A percentile compares a stretch with the other conserved stretches of the same genome.
Evolutionary conservation across 108 stramenopile genomes (phyloP).

Genomic region (Fistulifera pelliculosa): DNA sequence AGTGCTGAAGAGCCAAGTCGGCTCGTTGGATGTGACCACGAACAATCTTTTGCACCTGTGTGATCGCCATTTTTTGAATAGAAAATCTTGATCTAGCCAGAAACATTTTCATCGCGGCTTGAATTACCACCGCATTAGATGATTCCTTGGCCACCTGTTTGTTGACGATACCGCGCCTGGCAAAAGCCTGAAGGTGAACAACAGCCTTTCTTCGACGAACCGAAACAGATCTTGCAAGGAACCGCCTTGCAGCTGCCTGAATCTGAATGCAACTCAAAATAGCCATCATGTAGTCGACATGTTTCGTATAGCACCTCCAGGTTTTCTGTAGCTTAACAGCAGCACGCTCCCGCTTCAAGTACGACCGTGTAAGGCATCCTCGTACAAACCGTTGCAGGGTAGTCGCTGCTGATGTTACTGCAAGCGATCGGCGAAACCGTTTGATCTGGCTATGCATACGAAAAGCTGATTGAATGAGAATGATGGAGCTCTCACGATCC

Average conservation of each 20-base stretch:
- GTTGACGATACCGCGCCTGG: too few species aligned
- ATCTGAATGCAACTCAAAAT: conserved; percentile 29
- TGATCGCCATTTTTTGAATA: conserved; percentile 3
- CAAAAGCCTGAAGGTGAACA: too few species aligned
- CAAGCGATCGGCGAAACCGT: too few species aligned
- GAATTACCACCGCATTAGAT: background rate
- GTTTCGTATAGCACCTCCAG: conserved; percentile 48
- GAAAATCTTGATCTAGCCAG: background rate
- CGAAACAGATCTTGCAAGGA: background rate
- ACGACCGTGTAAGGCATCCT: background rate
- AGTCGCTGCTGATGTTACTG: background rate
- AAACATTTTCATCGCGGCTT: background rate
- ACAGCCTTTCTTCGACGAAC: too few species aligned
- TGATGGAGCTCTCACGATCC: background rate
- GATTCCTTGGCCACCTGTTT: too few species aligned
- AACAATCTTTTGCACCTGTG: conserved; percentile 18
- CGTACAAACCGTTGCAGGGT: background rate
- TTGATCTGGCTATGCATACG: too few species aligned
- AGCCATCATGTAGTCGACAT: conserved; percentile 41
- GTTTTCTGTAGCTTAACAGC: conserved; percentile 47
- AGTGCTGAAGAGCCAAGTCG: conserved; percentile 14
- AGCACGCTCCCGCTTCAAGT: conserved; percentile 4
- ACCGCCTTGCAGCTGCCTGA: conserved; percentile 8
- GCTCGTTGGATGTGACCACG: conserved; percentile 24
- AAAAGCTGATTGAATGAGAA: background rate